Evolutionary conservation across 179 eudicot genomes (phyloP).

Genomic region (Silene noctiflora): DNA sequence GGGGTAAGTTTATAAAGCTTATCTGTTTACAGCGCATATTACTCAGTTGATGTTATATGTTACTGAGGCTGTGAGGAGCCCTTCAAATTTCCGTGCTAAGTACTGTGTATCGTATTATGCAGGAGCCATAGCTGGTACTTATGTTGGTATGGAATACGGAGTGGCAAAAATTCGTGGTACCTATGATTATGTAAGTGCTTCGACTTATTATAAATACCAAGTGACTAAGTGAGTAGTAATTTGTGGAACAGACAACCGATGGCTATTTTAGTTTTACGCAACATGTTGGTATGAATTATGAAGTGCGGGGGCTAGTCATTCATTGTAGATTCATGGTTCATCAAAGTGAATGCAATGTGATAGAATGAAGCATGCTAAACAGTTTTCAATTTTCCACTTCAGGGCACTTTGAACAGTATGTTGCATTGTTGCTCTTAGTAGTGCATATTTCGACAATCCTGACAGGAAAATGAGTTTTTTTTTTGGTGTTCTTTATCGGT

Average conservation of each 20-base stretch:
- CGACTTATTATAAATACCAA: not conserved
- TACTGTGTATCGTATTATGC: slow-evolving; percentile 12
- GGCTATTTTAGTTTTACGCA: not conserved
- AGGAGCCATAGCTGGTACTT: slow-evolving; percentile 86
- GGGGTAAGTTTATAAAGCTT: slow-evolving; percentile 35
- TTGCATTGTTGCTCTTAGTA: not conserved
- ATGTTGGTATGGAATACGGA: slow-evolving; percentile 88
- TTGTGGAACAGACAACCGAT: not conserved
- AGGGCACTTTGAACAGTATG: not conserved
- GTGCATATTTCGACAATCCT: not conserved
- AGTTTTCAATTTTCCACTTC: not conserved
- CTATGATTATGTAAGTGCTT: slow-evolving; percentile 65
- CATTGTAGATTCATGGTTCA: not conserved
- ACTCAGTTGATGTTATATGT: not conserved
- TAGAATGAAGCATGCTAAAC: not conserved
- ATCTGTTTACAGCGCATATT: not conserved
- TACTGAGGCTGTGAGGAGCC: not conserved
- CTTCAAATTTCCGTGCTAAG: slow-evolving; percentile 1
- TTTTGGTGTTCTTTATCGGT: too few species aligned
- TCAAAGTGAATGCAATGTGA: not conserved
- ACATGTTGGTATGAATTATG: not conserved
- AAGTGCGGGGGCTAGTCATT: not conserved
- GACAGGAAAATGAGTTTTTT: too few species aligned
- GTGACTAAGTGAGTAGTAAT: too few species aligned
- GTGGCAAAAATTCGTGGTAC: slow-evolving; percentile 62